Evolutionary conservation across 2,329 filamentous ascomycete species (phyloP).

Genomic region (Ciborinia camelliae): DNA sequence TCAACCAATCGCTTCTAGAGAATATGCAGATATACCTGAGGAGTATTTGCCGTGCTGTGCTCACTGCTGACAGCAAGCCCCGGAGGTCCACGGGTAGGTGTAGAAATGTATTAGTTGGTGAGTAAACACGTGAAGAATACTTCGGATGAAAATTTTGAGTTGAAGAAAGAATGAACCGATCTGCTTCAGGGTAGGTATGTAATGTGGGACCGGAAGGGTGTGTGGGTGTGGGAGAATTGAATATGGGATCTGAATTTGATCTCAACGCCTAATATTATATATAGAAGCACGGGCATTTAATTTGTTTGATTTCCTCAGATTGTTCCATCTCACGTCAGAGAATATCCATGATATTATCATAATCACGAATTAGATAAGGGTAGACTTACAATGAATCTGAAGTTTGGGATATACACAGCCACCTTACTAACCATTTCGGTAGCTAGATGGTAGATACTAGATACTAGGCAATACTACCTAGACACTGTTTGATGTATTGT

Average conservation of each 20-base stretch:
- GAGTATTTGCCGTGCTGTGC: conserved; percentile 4
- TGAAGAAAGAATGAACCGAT: conserved; percentile 16
- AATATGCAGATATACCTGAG: conserved; percentile 13
- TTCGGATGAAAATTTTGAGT: conserved; percentile 17
- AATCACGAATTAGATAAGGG: conserved; percentile 1
- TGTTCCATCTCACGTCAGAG: conserved; percentile 21
- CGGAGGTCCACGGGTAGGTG: conserved; percentile 7
- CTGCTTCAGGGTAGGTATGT: conserved; percentile 17
- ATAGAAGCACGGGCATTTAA: conserved; percentile 14
- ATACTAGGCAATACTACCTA: too few relatives aligned
- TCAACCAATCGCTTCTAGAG: conserved; percentile 7
- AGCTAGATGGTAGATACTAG: background rate
- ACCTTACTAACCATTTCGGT: background rate
- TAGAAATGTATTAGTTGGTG: background rate
- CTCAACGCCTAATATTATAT: conserved; percentile 8
- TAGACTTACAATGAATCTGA: conserved; percentile 12
- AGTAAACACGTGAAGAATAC: conserved; percentile 15
- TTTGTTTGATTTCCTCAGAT: conserved; percentile 11
- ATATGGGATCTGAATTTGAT: background rate
- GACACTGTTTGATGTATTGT: too few relatives aligned
- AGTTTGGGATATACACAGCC: conserved; percentile 9
- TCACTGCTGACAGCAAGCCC: conserved; percentile 10
- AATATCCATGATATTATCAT: background rate
- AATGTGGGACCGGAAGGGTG: too few relatives aligned
- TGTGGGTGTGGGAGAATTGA: too few relatives aligned